These are phyloP conservation scores for Corchorus capsularis DNA, from an alignment of 345 rosid species.

Conservation along the genomic window DNA sequence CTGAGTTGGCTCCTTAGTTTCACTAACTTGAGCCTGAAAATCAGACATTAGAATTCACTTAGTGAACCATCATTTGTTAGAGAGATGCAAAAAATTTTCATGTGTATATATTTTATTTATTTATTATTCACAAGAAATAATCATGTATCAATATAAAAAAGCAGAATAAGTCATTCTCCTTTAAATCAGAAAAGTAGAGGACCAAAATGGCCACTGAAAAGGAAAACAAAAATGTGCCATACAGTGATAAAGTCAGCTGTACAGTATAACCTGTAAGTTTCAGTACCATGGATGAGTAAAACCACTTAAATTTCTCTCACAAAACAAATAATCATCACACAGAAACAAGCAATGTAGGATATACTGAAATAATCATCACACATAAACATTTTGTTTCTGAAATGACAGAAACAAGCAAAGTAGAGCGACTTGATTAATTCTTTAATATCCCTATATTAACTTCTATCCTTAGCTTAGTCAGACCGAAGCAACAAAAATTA, in stretches of 20 bases:
- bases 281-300: background rate
- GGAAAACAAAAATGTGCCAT: background rate
- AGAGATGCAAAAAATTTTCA: slow-evolving; percentile 12
- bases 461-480: slow-evolving; percentile 15
- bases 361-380: background rate
- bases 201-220: background rate
- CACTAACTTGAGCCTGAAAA: slow-evolving; percentile 63
- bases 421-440: slow-evolving; percentile 5
- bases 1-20: slow-evolving; percentile 68
- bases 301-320: background rate
- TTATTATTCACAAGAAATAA: background rate
- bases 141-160: background rate
- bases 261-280: background rate
- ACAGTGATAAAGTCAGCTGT: background rate
- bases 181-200: background rate
- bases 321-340: background rate
- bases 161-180: background rate
- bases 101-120: background rate
- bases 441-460: slow-evolving; percentile 1
- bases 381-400: too few relatives aligned
- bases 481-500: background rate
- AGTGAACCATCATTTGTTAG: background rate
- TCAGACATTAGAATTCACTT: slow-evolving; percentile 13
- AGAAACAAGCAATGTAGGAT: background rate
- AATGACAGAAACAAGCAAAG: background rate